Evolutionary conservation across 1,284 basidiomycete genomes (phyloP).

Genomic region (Agaricales sp.): DNA sequence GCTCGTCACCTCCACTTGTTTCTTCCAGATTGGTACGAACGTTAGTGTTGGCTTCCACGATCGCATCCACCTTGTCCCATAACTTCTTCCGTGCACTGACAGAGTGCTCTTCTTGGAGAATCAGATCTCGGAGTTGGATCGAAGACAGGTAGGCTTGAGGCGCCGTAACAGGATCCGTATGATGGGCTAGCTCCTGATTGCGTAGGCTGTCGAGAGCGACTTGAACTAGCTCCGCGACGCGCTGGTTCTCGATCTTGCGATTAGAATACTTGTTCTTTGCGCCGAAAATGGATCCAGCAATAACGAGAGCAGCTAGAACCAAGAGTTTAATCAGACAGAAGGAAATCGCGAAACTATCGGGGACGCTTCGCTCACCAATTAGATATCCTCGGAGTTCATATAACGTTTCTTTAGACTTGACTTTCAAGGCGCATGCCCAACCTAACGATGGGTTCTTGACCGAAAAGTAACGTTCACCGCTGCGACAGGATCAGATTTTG

Average conservation of each 20-base stretch:
- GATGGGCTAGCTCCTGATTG: conserved; percentile 80
- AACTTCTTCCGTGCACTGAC: conserved; percentile 56
- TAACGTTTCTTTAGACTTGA: conserved; percentile 62
- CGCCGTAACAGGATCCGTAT: conserved; percentile 73
- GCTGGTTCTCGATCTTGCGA: conserved; percentile 54
- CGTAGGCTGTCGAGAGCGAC: conserved; percentile 75
- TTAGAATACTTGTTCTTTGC: conserved; percentile 34
- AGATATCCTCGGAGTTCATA: conserved; percentile 60
- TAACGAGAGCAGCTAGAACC: conserved; percentile 23
- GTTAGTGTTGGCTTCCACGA: conserved; percentile 93
- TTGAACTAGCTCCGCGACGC: conserved; percentile 70
- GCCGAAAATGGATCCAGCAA: conserved; percentile 24
- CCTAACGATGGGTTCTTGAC: conserved; percentile 66
- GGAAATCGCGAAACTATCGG: conserved; percentile 16
- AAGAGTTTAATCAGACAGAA: no score
- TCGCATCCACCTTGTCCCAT: conserved; percentile 80
- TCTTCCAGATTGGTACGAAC: conserved; percentile 86
- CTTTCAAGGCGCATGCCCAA: conserved; percentile 58
- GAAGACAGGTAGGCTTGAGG: conserved; percentile 81
- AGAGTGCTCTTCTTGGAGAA: conserved; percentile 78
- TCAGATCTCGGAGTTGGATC: conserved; percentile 83
- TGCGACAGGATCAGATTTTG: conserved; percentile 20
- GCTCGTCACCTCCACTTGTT: conserved; percentile 79
- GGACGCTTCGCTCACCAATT: conserved; percentile 38
- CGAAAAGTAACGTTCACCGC: conserved; percentile 69